Base-by-base conservation (phyloP, 352 stramenopile genomes). In the Phytophthora hybrid region DNA sequence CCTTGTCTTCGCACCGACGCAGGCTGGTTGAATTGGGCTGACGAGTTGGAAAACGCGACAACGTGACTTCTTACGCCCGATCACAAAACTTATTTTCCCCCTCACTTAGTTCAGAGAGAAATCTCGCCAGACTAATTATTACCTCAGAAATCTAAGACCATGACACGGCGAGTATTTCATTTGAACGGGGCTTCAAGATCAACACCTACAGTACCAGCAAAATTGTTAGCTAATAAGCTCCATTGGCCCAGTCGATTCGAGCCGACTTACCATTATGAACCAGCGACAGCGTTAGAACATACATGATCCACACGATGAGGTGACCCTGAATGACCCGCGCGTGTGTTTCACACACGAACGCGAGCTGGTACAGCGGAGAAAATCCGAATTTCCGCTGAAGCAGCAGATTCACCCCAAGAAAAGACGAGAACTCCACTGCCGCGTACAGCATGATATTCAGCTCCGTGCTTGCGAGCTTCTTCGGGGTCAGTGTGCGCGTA, bases 341-440 rank as follows among this genome's bases (percentile, higher is more conserved):
- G 32, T 85, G 74, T 0, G 44, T 82, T 58, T 88, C 76, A 1
- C 85, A 63, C 29, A 85, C 76, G 34, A 88, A 85, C 1, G 69
- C 80, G 2, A 88, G 59, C 29, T 78, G 64, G 54, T 81, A 79
- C 2, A 80, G 9, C 16, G 69, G 63, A 2, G 60, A 71, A 44
- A 79, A 78, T 0, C 58, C 66, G 44, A 84, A 79, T 16, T 59
- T 60, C 1, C 49, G 29, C 34, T 69, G 54, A 21, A 81, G 21
- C 21, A 71, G 3, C 11, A 71, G 8, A 16, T 46, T 59, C 44
- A 71, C 19, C 5, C 13, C 44, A 2, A 53, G 9, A 21, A 84
- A 59, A 13, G 72, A 75, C 1, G 69, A 11, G 3, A 78, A n/a
- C 54, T 82, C 75, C 4, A 81, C 21, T 3, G 66, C 11, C 3